Base-by-base conservation (phyloP, 2,329 filamentous ascomycete genomes). In the Gaeumannomyces tritici region DNA sequence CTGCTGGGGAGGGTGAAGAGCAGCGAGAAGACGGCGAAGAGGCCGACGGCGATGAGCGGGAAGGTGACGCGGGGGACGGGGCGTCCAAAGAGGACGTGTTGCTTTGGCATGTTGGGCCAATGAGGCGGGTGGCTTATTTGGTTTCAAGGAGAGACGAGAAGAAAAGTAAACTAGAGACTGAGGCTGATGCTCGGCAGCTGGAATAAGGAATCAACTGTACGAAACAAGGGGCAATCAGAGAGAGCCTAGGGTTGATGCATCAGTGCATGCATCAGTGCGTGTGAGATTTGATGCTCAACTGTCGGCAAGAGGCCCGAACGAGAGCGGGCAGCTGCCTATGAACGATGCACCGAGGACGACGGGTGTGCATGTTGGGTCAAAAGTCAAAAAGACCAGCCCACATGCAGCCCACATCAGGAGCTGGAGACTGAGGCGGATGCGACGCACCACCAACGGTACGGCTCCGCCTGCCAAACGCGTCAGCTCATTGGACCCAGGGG, bases 11-110 rank as follows among this genome's bases (percentile, higher is more conserved):
- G 72, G 18, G 78, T 79, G 65, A 82, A 77, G 65, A 86, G 73
- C 60, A 85, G 76, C 57, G 78, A 78, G 67, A 82, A 76, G 63
- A 86, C 68, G 63, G 81, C 82, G 66, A 85, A 81, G 54, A 84
- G 65, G 64, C 79, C 77, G 57, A 87, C 73, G 62, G 74, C 70
- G 62, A 79, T 73, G 55, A 87, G 74, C 27, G 86, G 73, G 61
- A 82, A 70, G 24, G 79, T 79, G 65, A 85, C 72, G 62, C 81
- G 82, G 64, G 79, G 77, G 65, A 84, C 68, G 21, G 78, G 77
- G 61, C 79, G 75, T 61, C 81, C 80, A 61, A 80, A 77, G 55
- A 83, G 31, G 57, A 73, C 74, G 66, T 74, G 75, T 67, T 79
- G 77, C 64, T 76, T 77, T 31, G 79, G 78, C 80, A 83, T 83